A percentile compares a stretch with the other conserved stretches of the same genome.
Conservation (phyloP, 495 filamentous ascomycete genomes). For the Penicilliopsis zonata region DNA sequence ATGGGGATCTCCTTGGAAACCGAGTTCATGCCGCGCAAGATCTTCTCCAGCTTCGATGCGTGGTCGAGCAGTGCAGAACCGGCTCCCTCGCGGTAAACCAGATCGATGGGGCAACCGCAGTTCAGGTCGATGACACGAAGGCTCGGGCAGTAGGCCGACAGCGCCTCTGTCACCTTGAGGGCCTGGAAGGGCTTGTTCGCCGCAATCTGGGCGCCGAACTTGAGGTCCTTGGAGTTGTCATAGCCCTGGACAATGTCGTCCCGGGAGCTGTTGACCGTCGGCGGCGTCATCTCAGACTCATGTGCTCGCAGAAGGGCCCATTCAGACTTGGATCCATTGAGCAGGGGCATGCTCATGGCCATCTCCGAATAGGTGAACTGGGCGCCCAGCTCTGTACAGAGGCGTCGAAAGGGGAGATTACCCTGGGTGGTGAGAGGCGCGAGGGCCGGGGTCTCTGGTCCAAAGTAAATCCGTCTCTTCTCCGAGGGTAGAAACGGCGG, state of each 20-base stretch:
- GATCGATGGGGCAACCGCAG: slow-evolving; percentile 92
- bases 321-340: slow-evolving; percentile 85
- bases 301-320: slow-evolving; percentile 93
- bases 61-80: slow-evolving; percentile 90
- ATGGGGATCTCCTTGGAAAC: slow-evolving; percentile 82
- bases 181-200: slow-evolving; percentile 82
- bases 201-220: slow-evolving; percentile 85
- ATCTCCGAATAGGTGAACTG: slow-evolving; percentile 96
- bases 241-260: slow-evolving; percentile 52
- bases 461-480: slow-evolving; percentile 87
- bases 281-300: slow-evolving; percentile 61
- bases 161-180: slow-evolving; percentile 71
- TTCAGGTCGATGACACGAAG: slow-evolving; percentile 88
- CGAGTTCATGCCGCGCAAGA: slow-evolving; percentile 86
- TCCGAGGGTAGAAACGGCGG: slow-evolving; percentile 83
- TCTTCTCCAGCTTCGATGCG: slow-evolving; percentile 75
- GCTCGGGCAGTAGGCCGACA: slow-evolving; percentile 63
- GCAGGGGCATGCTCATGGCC: slow-evolving; percentile 81
- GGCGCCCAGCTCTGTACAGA: slow-evolving; percentile 83
- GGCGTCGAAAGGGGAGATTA: slow-evolving; percentile 88
- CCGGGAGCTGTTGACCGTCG: slow-evolving; percentile 35
- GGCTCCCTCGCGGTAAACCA: slow-evolving; percentile 74
- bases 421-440: slow-evolving; percentile 90
- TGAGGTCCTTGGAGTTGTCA: slow-evolving; percentile 68
- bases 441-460: slow-evolving; percentile 79